These are phyloP conservation scores for Fraxinus angustifolia DNA, from an alignment of 305 asterid species.

Conservation along the genomic window DNA sequence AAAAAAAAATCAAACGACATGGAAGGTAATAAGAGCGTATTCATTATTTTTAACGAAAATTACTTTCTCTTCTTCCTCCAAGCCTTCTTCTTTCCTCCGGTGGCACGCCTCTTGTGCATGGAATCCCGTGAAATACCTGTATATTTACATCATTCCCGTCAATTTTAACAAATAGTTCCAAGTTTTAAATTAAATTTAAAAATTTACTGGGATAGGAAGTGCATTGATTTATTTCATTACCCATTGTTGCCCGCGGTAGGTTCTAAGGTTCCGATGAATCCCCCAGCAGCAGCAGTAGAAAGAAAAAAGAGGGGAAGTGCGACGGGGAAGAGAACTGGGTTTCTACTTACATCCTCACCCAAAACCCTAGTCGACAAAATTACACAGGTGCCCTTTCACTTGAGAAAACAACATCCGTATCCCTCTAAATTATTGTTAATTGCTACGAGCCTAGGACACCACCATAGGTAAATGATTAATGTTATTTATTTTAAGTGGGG, in stretches of 20 bases:
- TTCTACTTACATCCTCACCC: not conserved
- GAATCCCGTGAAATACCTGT: conserved; percentile 72
- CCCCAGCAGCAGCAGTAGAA: not conserved
- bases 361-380: not conserved
- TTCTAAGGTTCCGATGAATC: conserved; percentile 20
- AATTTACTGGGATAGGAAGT: not conserved
- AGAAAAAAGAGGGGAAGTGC: not conserved
- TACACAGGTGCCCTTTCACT: not conserved
- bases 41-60: not conserved
- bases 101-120: conserved; percentile 74
- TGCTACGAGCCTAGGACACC: not conserved
- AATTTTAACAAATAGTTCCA: not conserved
- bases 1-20: not conserved
- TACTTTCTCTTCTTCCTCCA: conserved; percentile 80
- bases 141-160: conserved; percentile 8
- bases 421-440: not conserved
- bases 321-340: not conserved
- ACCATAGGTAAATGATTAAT: too few relatives aligned
- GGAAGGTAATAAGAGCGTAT: not conserved
- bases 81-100: conserved; percentile 76
- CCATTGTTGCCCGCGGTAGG: conserved; percentile 38
- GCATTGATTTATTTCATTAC: conserved; percentile 22
- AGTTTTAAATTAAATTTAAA: not conserved
- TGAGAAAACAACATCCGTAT: not conserved
- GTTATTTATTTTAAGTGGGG: too few relatives aligned